Base-by-base conservation (phyloP, 768 basidiomycete species). In the Calocera cornea region DNA sequence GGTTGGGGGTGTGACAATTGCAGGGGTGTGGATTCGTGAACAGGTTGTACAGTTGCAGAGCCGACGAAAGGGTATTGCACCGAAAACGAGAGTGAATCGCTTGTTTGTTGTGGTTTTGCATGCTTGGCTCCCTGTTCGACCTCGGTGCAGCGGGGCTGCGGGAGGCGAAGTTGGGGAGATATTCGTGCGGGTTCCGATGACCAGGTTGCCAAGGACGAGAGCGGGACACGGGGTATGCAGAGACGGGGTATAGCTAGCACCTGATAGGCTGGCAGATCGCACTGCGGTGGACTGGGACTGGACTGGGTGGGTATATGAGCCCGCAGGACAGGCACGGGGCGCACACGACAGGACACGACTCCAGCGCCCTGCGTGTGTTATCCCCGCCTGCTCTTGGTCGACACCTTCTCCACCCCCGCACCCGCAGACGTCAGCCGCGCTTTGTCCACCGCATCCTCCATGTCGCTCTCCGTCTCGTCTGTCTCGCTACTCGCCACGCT, bases 371-470 rank as follows among this genome's bases (percentile, higher is more conserved):
- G 54, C 54, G 54, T 60, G 31, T 60, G 54, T 60, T 60, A 60
- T 60, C 54, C 54, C 54, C 54, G 24, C 54, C 54, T 60, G 27
- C 54, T 27, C 19, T 82, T 81, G 68, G 80, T 72, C 67, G 78
- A 79, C 68, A 83, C 75, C 74, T 83, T 83, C 78, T 84, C 83
- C 38, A 84, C 79, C 34, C 82, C 82, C 17, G 83, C 83, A 36
- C 81, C 75, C 44, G 72, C 50, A 1, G 71, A 68, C n/a, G 73
- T 74, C 33, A 70, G 66, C 54, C 70, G 68, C 14, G 29, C 60
- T 67, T 54, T 60, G 31, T 29, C 54, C 2, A 10, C 27, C 31
- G 54, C 54, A 31, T 29, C 54, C 27, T 60, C 54, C 7, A 31
- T 10, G 27, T 60, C 54, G 54, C 54, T 60, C 54, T 60, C 54